Evolutionary conservation across 106 monocot genomes (phyloP), one percentile per base, ranked within the genome.

Genomic region (Dendrobium chrysotoxum): DNA sequence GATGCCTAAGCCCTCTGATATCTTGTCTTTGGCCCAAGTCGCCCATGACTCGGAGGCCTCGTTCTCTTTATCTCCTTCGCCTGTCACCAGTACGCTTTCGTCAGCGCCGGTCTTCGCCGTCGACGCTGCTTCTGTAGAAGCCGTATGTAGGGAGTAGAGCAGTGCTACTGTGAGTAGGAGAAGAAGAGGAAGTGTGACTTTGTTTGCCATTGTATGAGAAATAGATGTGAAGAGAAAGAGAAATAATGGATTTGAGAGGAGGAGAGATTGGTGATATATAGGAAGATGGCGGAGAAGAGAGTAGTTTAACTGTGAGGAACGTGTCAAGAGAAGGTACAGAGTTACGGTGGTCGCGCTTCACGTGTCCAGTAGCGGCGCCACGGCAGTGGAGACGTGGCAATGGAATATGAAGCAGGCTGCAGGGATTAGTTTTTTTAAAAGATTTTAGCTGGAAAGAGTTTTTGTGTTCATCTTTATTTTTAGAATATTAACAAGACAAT

Each of bases 21-120:
- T 3, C 75, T 44, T 75, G 3, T 75, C 75, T 75, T 75, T 75
- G 75, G 75, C 75, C 75, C 75, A 75, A 3, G 75, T 44, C 21
- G 75, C 23, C 75, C 75, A 75, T 75, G 75, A 75, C 20, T 75
- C 75, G 0, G 75, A 42, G 0, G 75, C 41, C 45, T 75, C 75
- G 41, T 12, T 23, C n/a, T 23, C 4, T 20, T 13, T 31, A 6
- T 15, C 72, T 17, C 57, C 57, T 57, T 18, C 57, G 57, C 21
- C 18, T 0, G 44, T 9, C 8, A 44, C 44, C 44, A 35, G 35
- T 54, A 20, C 17, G 57, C 57, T 57, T 28, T 30, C 67, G 9
- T 67, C 67, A 26, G 12, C 28, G 28, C 26, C 11, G 9, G 23
- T 28, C 11, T 7, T 18, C 72, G 3, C 17, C 72, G 35, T 15